Base-by-base conservation (phyloP, 2,329 filamentous ascomycete species). In the Cyphellophora europaea region DNA sequence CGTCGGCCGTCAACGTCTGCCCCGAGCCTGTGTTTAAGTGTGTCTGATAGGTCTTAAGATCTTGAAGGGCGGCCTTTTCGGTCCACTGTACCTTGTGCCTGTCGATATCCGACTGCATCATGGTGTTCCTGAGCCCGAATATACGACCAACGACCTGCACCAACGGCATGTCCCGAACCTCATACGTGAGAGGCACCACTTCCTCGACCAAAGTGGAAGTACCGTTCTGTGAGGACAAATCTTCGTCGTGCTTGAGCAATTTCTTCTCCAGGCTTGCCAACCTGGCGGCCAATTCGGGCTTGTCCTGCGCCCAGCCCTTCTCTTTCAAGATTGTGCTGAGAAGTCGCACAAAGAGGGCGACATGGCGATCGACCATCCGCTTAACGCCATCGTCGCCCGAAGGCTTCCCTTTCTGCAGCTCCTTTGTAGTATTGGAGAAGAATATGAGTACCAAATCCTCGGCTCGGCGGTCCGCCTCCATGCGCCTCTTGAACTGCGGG, bases 91-190 rank as follows among this genome's bases (percentile, higher is more conserved):
- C 69, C 47, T 81, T 82, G 58, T 93, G 76, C 32, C 77, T 73
- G 57, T 93, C 82, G 53, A 98, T 84, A 51, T 95, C 88, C 28
- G 74, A 73, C 61, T 98, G 91, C 5, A 88, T 80, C 47, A 91
- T 79, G 2, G 79, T 77, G 46, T 82, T 77, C 28, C 78, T 77
- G 40, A 89, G 70, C 29, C 82, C 82, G 59, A 96, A 98, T 44
- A 95, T 83, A 49, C 73, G 79, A 33, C 82, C 83, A 16, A 98
- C 88, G 21, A 81, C 74, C 55, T 91, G 81, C 17, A 94, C 91
- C 61, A 95, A 73, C 23, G 80, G 80, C 91, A 98, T 98, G 55
- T 98, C 91, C 60, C 91, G 94, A 54, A 96, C 81, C 58, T 95
- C 85, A 58, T 94, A 85, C 53, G 78, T 91, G 38, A 93, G 66